Evolutionary conservation across 2,329 filamentous ascomycete genomes (phyloP), one percentile per base, ranked within the genome.

Genomic region (Chaetomium olivaceum): DNA sequence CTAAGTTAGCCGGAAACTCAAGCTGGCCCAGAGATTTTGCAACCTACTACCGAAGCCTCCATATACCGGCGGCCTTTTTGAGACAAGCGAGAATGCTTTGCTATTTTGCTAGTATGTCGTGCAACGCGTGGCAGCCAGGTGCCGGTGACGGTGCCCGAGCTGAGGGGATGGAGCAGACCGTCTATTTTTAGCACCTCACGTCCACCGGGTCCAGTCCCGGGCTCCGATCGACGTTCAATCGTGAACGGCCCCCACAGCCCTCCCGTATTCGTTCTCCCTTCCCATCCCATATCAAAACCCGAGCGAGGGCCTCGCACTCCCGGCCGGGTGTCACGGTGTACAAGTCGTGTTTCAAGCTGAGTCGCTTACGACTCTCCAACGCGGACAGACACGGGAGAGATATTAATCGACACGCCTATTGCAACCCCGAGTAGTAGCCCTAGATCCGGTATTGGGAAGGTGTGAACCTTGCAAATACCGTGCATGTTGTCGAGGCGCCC

Each of bases 71-170:
- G 12, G 8, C 11, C n/a, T n/a, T 36, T 12, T 12, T 12, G 11
- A 36, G 33, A 9, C 33, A 36, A 12, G 33, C 3, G 3, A 36
- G 3, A 3, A 36, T 3, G 3, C 9, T 36, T 36, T 9, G 3
- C 8, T 12, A 36, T 9, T 12, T 12, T 36, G 14, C 14, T 39
- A 39, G 36, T 39, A 39, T 19, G 1, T 19, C 3, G 36, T 33
- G 4, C 31, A 33, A 29, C 27, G 9, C 9, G 39, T 43, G 14
- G 16, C 16, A 23, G 33, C n/a, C 5, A 25, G 11, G 23, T 58
- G 31, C 56, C 59, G 62, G 27, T 33, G 46, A 61, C 63, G 63
- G 61, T 48, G 46, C 63, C 64, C 64, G 43, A 56, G 50, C 25
- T 48, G 52, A 36, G 39, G 52, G 59, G 51, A 48, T 50, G 39